Conservation (phyloP, 2,329 filamentous ascomycete species). For the Talaromyces sp. region DNA sequence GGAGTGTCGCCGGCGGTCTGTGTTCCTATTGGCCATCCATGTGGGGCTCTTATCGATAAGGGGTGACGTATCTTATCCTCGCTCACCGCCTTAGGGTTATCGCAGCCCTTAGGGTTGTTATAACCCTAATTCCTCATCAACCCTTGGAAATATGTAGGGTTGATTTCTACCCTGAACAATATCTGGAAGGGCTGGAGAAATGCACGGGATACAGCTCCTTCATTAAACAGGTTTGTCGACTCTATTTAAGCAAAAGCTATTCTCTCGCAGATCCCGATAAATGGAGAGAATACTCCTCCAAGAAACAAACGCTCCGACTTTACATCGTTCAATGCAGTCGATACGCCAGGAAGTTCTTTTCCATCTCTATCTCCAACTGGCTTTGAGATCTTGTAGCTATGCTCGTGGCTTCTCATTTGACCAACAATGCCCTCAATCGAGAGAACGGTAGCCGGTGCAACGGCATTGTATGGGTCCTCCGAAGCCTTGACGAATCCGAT, state of each 20-base stretch:
- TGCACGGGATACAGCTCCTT: background rate
- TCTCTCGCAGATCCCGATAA: constrained; percentile 26
- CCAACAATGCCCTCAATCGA: constrained; percentile 8
- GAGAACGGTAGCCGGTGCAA: constrained; percentile 20
- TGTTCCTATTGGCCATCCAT: constrained; percentile 13
- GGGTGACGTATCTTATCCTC: background rate
- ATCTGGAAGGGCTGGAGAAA: background rate
- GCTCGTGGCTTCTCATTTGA: constrained; percentile 28
- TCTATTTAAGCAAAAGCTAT: background rate
- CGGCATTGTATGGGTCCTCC: constrained; percentile 26
- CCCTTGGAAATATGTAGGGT: too few relatives aligned
- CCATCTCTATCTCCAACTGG: constrained; percentile 36
- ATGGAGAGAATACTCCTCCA: constrained; percentile 26
- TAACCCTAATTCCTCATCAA: background rate
- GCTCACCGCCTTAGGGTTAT: background rate
- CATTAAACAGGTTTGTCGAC: background rate
- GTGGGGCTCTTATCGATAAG: background rate
- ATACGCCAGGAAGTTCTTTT: constrained; percentile 23
- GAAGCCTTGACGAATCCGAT: constrained; percentile 25
- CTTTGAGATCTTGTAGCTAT: background rate
- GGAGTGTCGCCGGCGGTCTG: background rate
- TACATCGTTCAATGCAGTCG: constrained; percentile 23
- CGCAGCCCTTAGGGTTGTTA: background rate
- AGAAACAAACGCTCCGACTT: constrained; percentile 21
- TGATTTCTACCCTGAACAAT: too few relatives aligned